Evolutionary conservation across 257 asterid species (phyloP), one percentile per base, ranked within the genome.

Genomic region (Ajuga chamaepitys): DNA sequence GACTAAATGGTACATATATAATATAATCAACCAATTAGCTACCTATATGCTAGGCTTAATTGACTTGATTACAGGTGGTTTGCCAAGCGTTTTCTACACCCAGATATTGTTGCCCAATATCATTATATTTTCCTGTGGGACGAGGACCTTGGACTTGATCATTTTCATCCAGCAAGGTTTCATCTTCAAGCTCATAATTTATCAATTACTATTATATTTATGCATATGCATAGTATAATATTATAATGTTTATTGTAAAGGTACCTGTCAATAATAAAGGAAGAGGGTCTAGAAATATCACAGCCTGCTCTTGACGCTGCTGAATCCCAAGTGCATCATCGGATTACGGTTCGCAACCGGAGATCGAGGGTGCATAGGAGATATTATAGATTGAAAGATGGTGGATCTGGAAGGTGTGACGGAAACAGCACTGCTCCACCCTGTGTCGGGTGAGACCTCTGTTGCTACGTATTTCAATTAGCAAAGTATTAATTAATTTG

Each of bases 201-300:
- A n/a, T n/a, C n/a, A n/a, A n/a, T n/a, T n/a, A n/a, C n/a, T n/a
- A n/a, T n/a, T n/a, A n/a, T n/a, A n/a, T n/a, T n/a, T n/a, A n/a
- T n/a, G n/a, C n/a, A n/a, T n/a, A n/a, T n/a, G n/a, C n/a, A n/a
- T n/a, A n/a, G n/a, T n/a, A n/a, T n/a, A n/a, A n/a, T n/a, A n/a
- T n/a, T n/a, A n/a, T n/a, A n/a, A n/a, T n/a, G n/a, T n/a, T n/a
- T 61, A 14, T 10, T 77, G 7, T 56, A 26, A 75, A 92, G 98
- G 80, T 92, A 92, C 67, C 5, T 87, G 67, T 79, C 95, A 17
- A 85, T 92, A 55, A 71, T 87, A 59, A 85, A 81, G 80, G 87
- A 81, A 66, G 98, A 89, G 78, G 96, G 95, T 28, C 95, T 92
- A 40, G 97, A 89, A 67, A 89, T 92, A 72, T 92, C 98, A 44